phyloP scores from a whole-genome alignment of 2,329 filamentous ascomycete genomes.

The Paecilomyces sp. region DNA sequence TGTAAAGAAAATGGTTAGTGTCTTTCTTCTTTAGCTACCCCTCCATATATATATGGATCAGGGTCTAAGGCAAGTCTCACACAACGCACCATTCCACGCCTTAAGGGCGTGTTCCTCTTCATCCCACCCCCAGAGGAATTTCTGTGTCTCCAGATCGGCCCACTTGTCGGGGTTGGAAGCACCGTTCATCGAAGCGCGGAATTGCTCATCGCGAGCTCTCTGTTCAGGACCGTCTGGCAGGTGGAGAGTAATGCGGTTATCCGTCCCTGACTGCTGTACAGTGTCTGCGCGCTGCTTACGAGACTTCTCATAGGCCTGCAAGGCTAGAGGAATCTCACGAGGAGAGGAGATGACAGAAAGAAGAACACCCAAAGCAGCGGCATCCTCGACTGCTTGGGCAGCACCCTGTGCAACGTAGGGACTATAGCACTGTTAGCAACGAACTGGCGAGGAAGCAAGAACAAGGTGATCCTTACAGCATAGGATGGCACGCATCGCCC shows the following conservation, averaged over 20 bases:
- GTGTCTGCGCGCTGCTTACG: conserved; percentile 33
- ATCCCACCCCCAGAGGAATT: conserved; percentile 34
- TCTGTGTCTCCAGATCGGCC: conserved; percentile 58
- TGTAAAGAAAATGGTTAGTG: neutral
- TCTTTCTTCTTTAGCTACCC: neutral
- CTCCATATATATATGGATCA: neutral
- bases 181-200: conserved; percentile 17
- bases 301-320: conserved; percentile 29
- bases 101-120: conserved; percentile 24
- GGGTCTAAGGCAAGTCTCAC: conserved; percentile 1
- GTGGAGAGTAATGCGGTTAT: conserved; percentile 30
- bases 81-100: conserved; percentile 22
- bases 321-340: conserved; percentile 24
- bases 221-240: conserved; percentile 34
- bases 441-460: neutral
- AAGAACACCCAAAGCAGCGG: conserved; percentile 26
- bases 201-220: conserved; percentile 33
- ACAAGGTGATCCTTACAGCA: conserved; percentile 26
- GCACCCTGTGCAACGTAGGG: conserved; percentile 39
- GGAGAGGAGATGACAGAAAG: conserved; percentile 24
- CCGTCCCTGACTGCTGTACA: conserved; percentile 28
- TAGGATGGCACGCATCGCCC: conserved; percentile 41
- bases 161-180: conserved; percentile 52
- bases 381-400: conserved; percentile 41
- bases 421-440: conserved; percentile 8